Percentiles rank a stretch among this genome's conserved stretches.
Evolutionary conservation across 176 grass and related monocot species (phyloP).

Genomic region (Triticum turgidum): DNA sequence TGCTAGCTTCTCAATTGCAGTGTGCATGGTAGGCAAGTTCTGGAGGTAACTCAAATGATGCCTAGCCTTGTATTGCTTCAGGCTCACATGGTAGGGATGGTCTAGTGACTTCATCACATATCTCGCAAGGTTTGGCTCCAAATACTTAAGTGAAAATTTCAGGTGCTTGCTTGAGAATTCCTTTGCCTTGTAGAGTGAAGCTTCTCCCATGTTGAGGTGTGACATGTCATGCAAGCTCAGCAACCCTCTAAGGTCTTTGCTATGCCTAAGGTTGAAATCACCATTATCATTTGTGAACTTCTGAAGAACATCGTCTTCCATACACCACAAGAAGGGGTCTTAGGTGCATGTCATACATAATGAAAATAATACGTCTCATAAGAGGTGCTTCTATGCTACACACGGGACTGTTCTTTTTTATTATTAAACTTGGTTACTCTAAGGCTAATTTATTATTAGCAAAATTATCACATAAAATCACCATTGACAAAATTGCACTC

Average conservation of each 20-base stretch:
- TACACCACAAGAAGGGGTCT: not conserved
- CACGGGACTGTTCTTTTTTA: no score
- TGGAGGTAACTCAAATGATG: constrained; percentile 40
- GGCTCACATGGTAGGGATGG: constrained; percentile 57
- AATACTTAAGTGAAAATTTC: constrained; percentile 1
- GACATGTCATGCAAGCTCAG: constrained; percentile 60
- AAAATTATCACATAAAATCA: no score
- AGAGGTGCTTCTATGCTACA: no score
- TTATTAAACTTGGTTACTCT: no score
- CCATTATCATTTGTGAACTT: not conserved
- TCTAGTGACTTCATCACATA: constrained; percentile 51
- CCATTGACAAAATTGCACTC: no score
- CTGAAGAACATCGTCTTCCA: constrained; percentile 31
- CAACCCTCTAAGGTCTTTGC: constrained; percentile 42
- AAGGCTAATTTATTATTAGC: no score
- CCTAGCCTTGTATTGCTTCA: constrained; percentile 53
- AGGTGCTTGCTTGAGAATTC: constrained; percentile 54
- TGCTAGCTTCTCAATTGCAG: no score
- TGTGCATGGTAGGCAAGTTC: no score
- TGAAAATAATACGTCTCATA: not conserved
- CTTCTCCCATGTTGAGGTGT: constrained; percentile 54
- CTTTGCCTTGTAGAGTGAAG: constrained; percentile 45
- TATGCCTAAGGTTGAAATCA: constrained; percentile 31
- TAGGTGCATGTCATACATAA: not conserved
- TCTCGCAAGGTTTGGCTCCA: constrained; percentile 27